Percentiles rank a stretch among this genome's conserved stretches.
phyloP scores from a whole-genome alignment of 345 rosid genomes.

The Populus tremula region DNA sequence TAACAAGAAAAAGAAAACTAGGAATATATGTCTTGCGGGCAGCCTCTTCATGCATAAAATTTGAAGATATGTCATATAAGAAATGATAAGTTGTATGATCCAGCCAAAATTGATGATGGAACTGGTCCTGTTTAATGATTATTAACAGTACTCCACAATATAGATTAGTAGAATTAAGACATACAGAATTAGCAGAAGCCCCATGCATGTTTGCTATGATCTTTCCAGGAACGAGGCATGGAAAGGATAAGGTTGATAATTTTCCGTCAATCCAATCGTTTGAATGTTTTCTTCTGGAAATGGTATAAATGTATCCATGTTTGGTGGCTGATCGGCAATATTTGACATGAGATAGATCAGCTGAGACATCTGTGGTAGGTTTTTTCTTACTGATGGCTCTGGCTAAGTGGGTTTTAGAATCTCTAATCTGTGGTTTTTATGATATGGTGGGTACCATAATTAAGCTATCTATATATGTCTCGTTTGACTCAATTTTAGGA shows the following conservation, averaged over 20 bases:
- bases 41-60: no score
- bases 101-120: not conserved
- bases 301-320: not conserved
- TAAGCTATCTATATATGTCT: no score
- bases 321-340: no score
- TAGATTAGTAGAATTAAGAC: no score
- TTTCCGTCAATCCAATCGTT: not conserved
- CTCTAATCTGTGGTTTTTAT: not conserved
- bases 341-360: no score
- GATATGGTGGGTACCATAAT: not conserved
- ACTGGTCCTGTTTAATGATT: no score
- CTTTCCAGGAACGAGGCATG: not conserved
- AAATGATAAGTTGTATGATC: not conserved
- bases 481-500: not conserved
- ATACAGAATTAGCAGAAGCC: no score
- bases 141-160: no score
- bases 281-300: not conserved
- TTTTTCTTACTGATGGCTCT: not conserved
- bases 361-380: no score
- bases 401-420: not conserved
- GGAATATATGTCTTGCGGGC: no score
- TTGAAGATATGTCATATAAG: no score
- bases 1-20: no score
- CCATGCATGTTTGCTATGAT: not conserved
- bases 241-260: not conserved